Evolutionary conservation across 768 basidiomycete genomes (phyloP).

Genomic region (Cystofilobasidium bisporidii): DNA sequence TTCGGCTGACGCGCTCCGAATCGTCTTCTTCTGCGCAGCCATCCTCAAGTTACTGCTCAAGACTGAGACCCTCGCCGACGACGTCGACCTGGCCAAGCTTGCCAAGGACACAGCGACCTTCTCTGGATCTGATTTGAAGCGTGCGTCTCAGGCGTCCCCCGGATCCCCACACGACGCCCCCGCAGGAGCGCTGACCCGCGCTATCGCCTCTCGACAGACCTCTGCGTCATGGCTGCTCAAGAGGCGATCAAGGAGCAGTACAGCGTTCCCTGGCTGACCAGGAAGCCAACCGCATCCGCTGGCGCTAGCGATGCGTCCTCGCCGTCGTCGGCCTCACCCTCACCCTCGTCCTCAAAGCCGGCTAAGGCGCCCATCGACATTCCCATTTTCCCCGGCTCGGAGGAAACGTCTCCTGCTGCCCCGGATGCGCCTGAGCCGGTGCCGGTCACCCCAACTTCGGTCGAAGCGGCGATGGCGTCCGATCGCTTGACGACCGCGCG

Average conservation of each 20-base stretch:
- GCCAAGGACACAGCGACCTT: slow-evolving; percentile 71
- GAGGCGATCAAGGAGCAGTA: slow-evolving; percentile 82
- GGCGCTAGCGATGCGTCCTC: not conserved
- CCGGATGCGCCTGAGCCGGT: not conserved
- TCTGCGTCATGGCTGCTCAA: slow-evolving; percentile 84
- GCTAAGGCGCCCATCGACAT: slow-evolving; percentile 1
- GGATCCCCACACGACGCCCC: too few relatives aligned
- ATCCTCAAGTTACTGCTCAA: slow-evolving; percentile 78
- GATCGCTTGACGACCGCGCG: not conserved
- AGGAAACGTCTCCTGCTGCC: not conserved
- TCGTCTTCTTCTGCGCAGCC: slow-evolving; percentile 47
- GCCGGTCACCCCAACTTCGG: not conserved
- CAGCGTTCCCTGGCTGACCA: slow-evolving; percentile 59
- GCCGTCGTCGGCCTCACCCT: not conserved
- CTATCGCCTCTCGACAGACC: slow-evolving; percentile 48
- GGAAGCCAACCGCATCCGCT: not conserved
- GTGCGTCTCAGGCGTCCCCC: too few relatives aligned
- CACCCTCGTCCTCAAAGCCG: not conserved
- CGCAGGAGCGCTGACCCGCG: not conserved
- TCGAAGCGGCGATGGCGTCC: too few relatives aligned
- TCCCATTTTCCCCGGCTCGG: not conserved
- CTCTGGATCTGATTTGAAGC: slow-evolving; percentile 90
- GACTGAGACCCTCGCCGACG: slow-evolving; percentile 61
- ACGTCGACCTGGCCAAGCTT: slow-evolving; percentile 53
- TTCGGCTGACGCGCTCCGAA: too few relatives aligned